These are phyloP conservation scores for Inonotus obliquus DNA, from an alignment of 1,284 basidiomycete genomes.

Conservation along the genomic window DNA sequence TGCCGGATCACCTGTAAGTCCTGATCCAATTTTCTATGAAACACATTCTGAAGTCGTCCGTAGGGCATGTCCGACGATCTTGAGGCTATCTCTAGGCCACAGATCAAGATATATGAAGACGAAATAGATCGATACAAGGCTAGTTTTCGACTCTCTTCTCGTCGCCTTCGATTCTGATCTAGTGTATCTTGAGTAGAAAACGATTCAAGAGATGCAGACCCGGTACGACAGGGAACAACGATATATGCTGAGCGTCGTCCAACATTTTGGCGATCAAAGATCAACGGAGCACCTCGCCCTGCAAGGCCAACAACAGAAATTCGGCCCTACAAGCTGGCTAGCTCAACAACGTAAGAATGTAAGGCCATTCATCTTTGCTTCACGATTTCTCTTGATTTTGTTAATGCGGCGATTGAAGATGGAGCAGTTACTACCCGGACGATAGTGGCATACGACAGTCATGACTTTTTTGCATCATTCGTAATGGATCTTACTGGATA, in stretches of 20 bases:
- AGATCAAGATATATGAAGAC: conserved; percentile 68
- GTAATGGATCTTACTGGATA: conserved; percentile 5
- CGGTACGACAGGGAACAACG: conserved; percentile 75
- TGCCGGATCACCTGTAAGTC: conserved; percentile 20
- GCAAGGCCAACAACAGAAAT: conserved; percentile 38
- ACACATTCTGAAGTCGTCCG: not conserved
- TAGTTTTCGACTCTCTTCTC: conserved; percentile 4
- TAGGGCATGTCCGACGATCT: conserved; percentile 64
- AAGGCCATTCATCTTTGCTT: conserved; percentile 22
- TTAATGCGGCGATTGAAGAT: conserved; percentile 1
- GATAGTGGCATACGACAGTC: conserved; percentile 12
- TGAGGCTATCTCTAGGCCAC: conserved; percentile 60
- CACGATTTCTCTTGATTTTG: not conserved
- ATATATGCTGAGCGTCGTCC: conserved; percentile 73
- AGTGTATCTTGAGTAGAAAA: conserved; percentile 36
- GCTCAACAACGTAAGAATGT: conserved; percentile 54
- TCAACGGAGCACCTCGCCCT: conserved; percentile 46
- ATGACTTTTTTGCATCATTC: conserved; percentile 8
- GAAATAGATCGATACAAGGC: conserved; percentile 65
- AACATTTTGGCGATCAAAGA: conserved; percentile 61
- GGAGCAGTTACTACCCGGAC: conserved; percentile 3
- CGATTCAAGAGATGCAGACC: conserved; percentile 49
- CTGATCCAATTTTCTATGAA: not conserved
- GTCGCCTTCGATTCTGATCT: not conserved
- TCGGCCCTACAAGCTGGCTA: conserved; percentile 52